These are phyloP conservation scores for Trichosporon sp. DNA, from an alignment of 1,284 basidiomycete genomes.

Conservation along the genomic window DNA sequence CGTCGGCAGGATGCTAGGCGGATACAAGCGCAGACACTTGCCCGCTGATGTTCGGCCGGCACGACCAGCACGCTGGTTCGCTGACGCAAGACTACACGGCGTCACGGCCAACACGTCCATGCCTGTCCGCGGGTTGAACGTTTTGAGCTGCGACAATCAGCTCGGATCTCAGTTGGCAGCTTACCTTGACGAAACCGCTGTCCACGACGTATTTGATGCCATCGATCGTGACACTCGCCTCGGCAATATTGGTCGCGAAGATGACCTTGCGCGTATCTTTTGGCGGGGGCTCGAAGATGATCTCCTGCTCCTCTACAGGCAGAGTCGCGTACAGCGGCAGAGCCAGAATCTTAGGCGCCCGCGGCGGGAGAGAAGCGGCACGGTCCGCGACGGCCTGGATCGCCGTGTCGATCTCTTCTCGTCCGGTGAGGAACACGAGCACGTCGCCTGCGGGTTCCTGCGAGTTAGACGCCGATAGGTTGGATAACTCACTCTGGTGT, in stretches of 20 bases:
- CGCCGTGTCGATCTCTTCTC: constrained; percentile 92
- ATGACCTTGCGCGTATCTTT: constrained; percentile 83
- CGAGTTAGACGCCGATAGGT: constrained; percentile 43
- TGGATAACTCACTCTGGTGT: constrained; percentile 66
- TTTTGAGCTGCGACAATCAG: constrained; percentile 66
- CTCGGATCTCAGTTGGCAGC: constrained; percentile 29
- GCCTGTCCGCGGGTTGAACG: constrained; percentile 76
- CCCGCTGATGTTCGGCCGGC: constrained; percentile 88
- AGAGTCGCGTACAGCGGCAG: constrained; percentile 87
- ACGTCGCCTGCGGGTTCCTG: constrained; percentile 79
- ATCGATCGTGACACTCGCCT: constrained; percentile 95
- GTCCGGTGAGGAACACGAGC: constrained; percentile 90
- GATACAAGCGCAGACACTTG: constrained; percentile 90
- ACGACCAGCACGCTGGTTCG: constrained; percentile 83
- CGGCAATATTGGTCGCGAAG: constrained; percentile 93
- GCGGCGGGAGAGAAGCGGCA: constrained; percentile 71
- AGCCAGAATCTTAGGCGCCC: constrained; percentile 65
- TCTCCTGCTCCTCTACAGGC: constrained; percentile 78
- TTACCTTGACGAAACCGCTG: constrained; percentile 89
- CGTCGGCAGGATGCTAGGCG: constrained; percentile 64
- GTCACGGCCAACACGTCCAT: constrained; percentile 80
- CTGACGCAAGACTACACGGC: constrained; percentile 78
- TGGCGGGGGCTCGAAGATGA: constrained; percentile 76
- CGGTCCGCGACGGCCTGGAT: constrained; percentile 79
- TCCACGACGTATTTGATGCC: constrained; percentile 95